These are phyloP conservation scores for Penicillium cataractarum DNA, from an alignment of 495 filamentous ascomycete species.

Conservation along the genomic window DNA sequence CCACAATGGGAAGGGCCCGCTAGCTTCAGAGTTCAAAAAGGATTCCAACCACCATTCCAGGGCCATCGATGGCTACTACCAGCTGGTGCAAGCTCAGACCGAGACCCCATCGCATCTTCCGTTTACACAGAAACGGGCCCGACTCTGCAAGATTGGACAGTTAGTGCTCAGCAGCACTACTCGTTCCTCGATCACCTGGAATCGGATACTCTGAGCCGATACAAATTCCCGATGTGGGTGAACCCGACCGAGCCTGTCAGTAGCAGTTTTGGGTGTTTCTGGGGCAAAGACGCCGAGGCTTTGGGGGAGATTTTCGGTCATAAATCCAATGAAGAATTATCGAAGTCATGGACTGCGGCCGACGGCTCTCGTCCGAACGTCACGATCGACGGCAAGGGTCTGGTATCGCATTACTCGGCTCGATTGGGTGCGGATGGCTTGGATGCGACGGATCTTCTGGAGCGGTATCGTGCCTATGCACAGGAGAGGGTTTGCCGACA, in stretches of 20 bases:
- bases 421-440: constrained; percentile 40
- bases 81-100: constrained; percentile 22
- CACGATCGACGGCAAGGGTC: constrained; percentile 55
- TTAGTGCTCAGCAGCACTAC: constrained; percentile 58
- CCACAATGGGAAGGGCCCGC: constrained; percentile 36
- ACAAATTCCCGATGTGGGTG: constrained; percentile 57
- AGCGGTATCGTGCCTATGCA: constrained; percentile 55
- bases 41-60: constrained; percentile 31
- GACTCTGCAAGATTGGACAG: constrained; percentile 49
- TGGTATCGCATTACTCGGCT: constrained; percentile 55
- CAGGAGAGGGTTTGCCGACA: constrained; percentile 48
- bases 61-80: constrained; percentile 40
- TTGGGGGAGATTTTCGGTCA: constrained; percentile 23
- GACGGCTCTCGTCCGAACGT: constrained; percentile 29
- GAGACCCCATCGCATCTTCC: constrained; percentile 36
- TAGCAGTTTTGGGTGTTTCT: constrained; percentile 52
- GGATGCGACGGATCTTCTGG: constrained; percentile 54
- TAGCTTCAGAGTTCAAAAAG: constrained; percentile 28
- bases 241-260: constrained; percentile 48
- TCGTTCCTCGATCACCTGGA: constrained; percentile 58
- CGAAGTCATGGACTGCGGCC: not conserved
- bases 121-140: constrained; percentile 38
- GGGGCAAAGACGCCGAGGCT: constrained; percentile 42
- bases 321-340: constrained; percentile 6
- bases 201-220: constrained; percentile 42